Percentiles rank a stretch among this genome's conserved stretches.
These are phyloP conservation scores for Blastobotrys persicus DNA, from an alignment of 1,139 yeast genomes.

Conservation along the genomic window DNA sequence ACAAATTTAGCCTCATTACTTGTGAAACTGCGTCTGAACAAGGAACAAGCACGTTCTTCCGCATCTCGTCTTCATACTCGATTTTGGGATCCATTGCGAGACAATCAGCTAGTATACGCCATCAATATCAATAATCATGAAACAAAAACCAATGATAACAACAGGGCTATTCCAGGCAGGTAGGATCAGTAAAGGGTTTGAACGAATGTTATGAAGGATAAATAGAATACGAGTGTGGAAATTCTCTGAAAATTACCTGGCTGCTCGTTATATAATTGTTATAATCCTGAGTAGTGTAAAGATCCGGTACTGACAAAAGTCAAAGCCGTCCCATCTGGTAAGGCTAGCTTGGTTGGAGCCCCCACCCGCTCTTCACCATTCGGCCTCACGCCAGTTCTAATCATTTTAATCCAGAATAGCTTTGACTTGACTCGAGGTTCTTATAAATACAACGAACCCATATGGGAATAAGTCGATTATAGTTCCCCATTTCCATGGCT, in stretches of 20 bases:
- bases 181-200: constrained; percentile 40
- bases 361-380: constrained; percentile 37
- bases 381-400: constrained; percentile 30
- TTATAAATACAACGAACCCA: constrained; percentile 65
- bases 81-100: constrained; percentile 42
- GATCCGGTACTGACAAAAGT: constrained; percentile 31
- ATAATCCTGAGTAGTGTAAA: constrained; percentile 21
- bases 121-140: constrained; percentile 41
- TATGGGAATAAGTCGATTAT: constrained; percentile 54
- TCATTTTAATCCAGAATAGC: constrained; percentile 35
- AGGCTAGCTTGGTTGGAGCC: constrained; percentile 35
- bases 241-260: constrained; percentile 39
- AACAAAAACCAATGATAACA: constrained; percentile 49
- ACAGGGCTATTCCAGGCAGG: constrained; percentile 48
- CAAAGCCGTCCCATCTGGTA: constrained; percentile 38
- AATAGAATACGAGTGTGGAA: constrained; percentile 38
- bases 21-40: constrained; percentile 44
- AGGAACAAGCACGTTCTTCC: constrained; percentile 42
- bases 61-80: constrained; percentile 39
- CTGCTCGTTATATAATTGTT: constrained; percentile 50
- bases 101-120: constrained; percentile 39
- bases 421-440: constrained; percentile 53
- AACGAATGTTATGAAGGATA: constrained; percentile 38
- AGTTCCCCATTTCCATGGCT: constrained; percentile 53
- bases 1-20: constrained; percentile 44